A percentile compares a stretch with the other conserved stretches of the same genome.
Evolutionary conservation across 768 basidiomycete species (phyloP).

Genomic region (Cubamyces sp.): DNA sequence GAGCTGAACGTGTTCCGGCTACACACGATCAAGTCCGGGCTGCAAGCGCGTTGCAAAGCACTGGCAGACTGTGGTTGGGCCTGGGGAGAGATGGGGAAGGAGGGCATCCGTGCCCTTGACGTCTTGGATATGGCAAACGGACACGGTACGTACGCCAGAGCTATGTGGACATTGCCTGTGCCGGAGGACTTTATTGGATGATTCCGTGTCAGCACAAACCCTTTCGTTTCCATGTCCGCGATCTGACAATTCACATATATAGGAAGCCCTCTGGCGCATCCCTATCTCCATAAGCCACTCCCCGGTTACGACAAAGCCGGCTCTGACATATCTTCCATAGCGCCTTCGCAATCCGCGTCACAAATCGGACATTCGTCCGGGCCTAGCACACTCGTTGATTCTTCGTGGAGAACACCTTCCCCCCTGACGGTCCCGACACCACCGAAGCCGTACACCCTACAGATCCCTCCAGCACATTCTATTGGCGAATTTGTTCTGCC

Average conservation of each 20-base stretch:
- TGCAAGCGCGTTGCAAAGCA: constrained; percentile 64
- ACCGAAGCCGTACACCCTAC: constrained; percentile 32
- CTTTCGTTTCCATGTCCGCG: not conserved
- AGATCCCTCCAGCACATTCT: constrained; percentile 58
- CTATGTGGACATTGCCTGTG: not conserved
- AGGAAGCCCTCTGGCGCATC: constrained; percentile 17
- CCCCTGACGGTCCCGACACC: constrained; percentile 21
- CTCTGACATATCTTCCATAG: constrained; percentile 66
- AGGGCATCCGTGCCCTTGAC: constrained; percentile 54
- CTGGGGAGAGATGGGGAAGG: constrained; percentile 71
- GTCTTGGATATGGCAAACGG: constrained; percentile 32
- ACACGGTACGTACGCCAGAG: constrained; percentile 33
- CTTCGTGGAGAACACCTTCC: constrained; percentile 26
- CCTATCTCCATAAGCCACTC: constrained; percentile 29
- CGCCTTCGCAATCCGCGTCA: constrained; percentile 79
- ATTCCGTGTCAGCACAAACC: constrained; percentile 5
- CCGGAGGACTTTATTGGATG: constrained; percentile 5
- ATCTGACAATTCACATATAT: not conserved
- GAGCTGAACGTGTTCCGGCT: constrained; percentile 58
- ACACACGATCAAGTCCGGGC: constrained; percentile 62
- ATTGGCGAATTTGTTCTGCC: constrained; percentile 44
- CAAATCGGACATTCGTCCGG: constrained; percentile 44
- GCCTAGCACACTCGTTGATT: not conserved
- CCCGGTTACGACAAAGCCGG: constrained; percentile 30
- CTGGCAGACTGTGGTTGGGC: constrained; percentile 69